Evolutionary conservation across 2,329 filamentous ascomycete genomes (phyloP).

Genomic region (Purpureocillium takamizusanense): DNA sequence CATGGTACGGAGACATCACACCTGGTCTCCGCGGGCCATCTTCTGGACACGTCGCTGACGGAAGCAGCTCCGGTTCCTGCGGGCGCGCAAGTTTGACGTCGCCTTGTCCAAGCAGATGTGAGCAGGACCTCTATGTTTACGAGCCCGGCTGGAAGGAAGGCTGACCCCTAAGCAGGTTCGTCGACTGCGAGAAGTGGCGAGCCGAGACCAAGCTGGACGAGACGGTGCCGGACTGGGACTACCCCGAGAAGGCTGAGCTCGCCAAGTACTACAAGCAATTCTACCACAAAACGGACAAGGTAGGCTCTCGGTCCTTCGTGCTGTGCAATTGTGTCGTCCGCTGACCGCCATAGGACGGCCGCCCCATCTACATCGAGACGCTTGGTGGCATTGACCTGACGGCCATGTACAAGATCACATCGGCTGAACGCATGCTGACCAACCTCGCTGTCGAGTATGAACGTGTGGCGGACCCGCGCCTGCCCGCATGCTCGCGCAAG

Average conservation of each 20-base stretch:
- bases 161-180: conserved; percentile 64
- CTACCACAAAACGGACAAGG: conserved; percentile 95
- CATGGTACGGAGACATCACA: conserved; percentile 47
- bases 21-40: too few species aligned
- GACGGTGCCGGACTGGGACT: conserved; percentile 72
- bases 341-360: conserved; percentile 61
- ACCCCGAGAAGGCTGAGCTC: conserved; percentile 74
- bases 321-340: too few species aligned
- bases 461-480: conserved; percentile 83
- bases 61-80: conserved; percentile 70
- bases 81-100: conserved; percentile 93
- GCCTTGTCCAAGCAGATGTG: conserved; percentile 80
- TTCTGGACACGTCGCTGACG: neutral
- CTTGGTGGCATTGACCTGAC: conserved; percentile 86
- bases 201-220: conserved; percentile 78
- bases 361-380: conserved; percentile 94
- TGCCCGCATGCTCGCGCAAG: conserved; percentile 93
- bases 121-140: too few species aligned
- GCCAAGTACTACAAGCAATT: conserved; percentile 95
- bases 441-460: conserved; percentile 98
- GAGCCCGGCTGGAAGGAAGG: too few species aligned
- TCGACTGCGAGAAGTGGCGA: conserved; percentile 86
- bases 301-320: too few species aligned
- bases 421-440: conserved; percentile 84
- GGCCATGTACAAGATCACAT: conserved; percentile 89